Conservation (phyloP, 768 basidiomycete genomes). For the Mycena belliarum region DNA sequence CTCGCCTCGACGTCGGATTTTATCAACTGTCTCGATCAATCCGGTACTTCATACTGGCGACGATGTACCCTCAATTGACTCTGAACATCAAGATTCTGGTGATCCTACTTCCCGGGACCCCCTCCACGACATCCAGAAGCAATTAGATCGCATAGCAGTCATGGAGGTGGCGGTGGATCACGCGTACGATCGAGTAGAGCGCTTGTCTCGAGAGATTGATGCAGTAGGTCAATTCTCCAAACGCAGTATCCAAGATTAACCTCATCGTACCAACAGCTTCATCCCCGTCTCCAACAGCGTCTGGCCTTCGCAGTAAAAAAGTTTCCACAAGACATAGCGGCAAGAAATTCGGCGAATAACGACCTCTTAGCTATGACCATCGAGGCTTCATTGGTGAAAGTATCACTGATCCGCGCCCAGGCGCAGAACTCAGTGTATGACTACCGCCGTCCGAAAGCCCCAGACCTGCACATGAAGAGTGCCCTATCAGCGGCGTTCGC, state of each 20-base stretch:
- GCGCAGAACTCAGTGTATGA: constrained; percentile 42
- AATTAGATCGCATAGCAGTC: background rate
- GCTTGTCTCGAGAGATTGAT: background rate
- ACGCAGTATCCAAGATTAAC: background rate
- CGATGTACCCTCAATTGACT: background rate
- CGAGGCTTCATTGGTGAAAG: constrained; percentile 49
- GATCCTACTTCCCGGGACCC: background rate
- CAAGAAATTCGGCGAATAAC: constrained; percentile 34
- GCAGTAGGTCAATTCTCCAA: constrained; percentile 1
- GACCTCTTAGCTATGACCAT: constrained; percentile 46
- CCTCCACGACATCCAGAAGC: background rate
- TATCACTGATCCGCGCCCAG: constrained; percentile 45
- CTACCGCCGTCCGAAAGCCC: constrained; percentile 25
- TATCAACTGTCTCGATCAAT: background rate
- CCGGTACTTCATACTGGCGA: background rate
- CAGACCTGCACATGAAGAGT: constrained; percentile 29
- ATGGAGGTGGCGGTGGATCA: background rate
- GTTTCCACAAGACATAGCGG: constrained; percentile 30
- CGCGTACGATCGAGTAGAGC: constrained; percentile 2
- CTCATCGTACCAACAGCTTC: constrained; percentile 23
- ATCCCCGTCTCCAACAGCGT: constrained; percentile 32
- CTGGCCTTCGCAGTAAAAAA: constrained; percentile 29
- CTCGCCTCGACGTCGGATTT: background rate
- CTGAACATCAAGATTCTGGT: background rate
- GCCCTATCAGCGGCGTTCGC: constrained; percentile 35